Evolutionary conservation across 768 basidiomycete genomes (phyloP), one percentile per base, ranked within the genome.

Genomic region (Crepidotus variabilis): DNA sequence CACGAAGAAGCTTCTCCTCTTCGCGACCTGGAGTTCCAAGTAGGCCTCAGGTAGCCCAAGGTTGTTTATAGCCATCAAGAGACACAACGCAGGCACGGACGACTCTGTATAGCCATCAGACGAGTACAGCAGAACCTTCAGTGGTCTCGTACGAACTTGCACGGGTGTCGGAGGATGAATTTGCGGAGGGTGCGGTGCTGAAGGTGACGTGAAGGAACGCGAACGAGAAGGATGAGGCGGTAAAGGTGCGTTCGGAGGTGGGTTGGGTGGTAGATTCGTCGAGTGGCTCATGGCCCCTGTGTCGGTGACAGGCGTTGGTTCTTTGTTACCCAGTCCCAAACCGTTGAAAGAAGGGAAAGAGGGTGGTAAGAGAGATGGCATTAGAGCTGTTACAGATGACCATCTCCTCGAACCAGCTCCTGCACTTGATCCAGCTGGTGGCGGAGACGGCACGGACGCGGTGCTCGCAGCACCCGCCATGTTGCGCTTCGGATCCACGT

Each of bases 51-150:
- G 92, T 7, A 97, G 80, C 50, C 77, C 72, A 34, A 89, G 72
- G 18, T 75, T 73, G 55, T 81, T 82, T 52, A 86, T 73, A 22
- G 83, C 83, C 94, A 98, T 98, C 59, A 97, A 75, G 51, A 96
- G 82, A 60, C 85, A 84, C 52, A 98, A 77, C 20, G 94, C 94
- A 52, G 93, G 85, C 6, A 95, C 85, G 22, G 88, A 90, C 9
- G 91, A 90, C 70, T 98, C 95, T 21, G 96, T 98, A 74, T 96
- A 94, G 50, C 92, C 93, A 68, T 95, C 93, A 16, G 87, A 81
- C 16, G 87, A 89, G 70, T 92, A 90, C 24, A 94, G 69, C 59
- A 94, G 79, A 54, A 94, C 74, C 66, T 92, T 91, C 54, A 86
- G 74, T 5, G 88, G 89, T 28, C 80, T 76, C 24, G 82, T 80